Evolutionary conservation across 306 rosid genomes (phyloP), one percentile per base, ranked within the genome.

Genomic region (Urtica urens): DNA sequence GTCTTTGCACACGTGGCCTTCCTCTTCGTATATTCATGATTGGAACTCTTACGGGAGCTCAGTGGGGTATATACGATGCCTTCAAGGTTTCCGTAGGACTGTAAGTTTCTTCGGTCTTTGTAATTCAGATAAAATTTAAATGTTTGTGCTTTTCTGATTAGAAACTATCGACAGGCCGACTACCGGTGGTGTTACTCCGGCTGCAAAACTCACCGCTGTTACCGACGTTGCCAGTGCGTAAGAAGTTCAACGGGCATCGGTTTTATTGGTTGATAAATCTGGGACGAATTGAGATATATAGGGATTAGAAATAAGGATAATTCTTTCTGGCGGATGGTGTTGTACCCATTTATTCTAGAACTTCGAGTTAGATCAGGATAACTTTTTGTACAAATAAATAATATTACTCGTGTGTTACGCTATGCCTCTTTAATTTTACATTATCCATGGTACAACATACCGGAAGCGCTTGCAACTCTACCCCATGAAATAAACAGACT

Each of bases 41-140:
- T 60, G 95, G 95, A 71, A 85, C 95, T 48, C 95, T 90, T 22
- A 90, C 99, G 2, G 99, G 95, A 62, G 94, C 92, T 69, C 99
- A 85, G 49, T 90, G 99, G 99, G 99, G 82, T 46, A 75, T 85
- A 69, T 85, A 90, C 8, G 99, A 90, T 60, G 94, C 94, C 34
- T 90, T 90, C 77, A 85, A 90, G 75, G 94, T 90, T 63, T 85
- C 35, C 7, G 95, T 81, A 12, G 99, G 99, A 39, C 76, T 90
- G 99, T 90, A 81, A 75, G 94, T 82, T 38, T 44, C 38, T 59
- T 2, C 4, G 40, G 40, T 7, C n/a, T 35, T 18, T 17, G 66
- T 38, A 22, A 8, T 39, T 22, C 51, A 3, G 17, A 21, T 12
- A 19, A 10, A 35, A 27, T 22, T 20, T 53, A 19, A 25, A 19